Percentiles rank a stretch among this genome's conserved stretches.
Evolutionary conservation across 2,329 filamentous ascomycete species (phyloP).

Genomic region (Stagonosporopsis rhizophila): DNA sequence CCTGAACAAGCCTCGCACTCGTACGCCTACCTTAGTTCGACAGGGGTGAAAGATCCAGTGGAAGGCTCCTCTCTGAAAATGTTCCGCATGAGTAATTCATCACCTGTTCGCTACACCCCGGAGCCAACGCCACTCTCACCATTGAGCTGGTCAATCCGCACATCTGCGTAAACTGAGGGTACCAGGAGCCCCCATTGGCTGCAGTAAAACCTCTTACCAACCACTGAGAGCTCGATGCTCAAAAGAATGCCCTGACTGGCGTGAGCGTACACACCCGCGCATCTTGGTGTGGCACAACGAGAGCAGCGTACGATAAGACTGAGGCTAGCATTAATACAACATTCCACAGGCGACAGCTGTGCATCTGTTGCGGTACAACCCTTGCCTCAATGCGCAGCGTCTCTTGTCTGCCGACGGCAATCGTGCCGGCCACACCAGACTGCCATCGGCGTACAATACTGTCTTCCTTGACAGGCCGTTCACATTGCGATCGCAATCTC

Average conservation of each 20-base stretch:
- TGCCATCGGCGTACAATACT: conserved; percentile 1
- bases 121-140: conserved; percentile 8
- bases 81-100: conserved; percentile 15
- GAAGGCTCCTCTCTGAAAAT: conserved; percentile 1
- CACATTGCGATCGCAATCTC: not conserved
- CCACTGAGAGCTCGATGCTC: not conserved
- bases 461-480: not conserved
- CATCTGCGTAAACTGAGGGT: not conserved
- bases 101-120: conserved; percentile 16
- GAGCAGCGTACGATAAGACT: not conserved
- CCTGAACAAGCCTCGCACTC: not conserved
- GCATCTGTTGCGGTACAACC: conserved; percentile 5
- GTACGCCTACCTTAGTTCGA: not conserved
- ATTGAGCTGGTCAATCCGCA: not conserved
- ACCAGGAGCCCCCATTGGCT: not conserved
- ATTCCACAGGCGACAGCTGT: not conserved
- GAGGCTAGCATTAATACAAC: not conserved
- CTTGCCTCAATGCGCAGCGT: conserved; percentile 5
- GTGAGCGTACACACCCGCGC: not conserved
- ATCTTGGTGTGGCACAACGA: not conserved
- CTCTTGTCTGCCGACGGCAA: conserved; percentile 1
- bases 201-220: not conserved
- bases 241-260: not conserved
- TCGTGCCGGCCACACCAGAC: conserved; percentile 1
- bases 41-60: not conserved